Evolutionary conservation across 257 asterid genomes (phyloP).

Genomic region (Misopates orontium): DNA sequence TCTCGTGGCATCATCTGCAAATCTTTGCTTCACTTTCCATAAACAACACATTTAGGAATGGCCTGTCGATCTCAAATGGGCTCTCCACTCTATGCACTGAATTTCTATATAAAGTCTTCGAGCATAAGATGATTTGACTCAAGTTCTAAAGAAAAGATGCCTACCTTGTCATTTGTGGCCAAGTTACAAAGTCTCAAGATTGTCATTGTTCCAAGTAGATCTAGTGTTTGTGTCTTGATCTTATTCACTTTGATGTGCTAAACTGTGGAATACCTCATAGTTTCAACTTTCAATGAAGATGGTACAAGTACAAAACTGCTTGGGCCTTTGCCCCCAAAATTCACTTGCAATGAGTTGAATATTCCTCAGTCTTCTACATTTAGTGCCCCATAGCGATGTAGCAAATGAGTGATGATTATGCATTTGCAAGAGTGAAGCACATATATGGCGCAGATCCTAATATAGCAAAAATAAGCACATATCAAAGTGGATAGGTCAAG

Average conservation of each 20-base stretch:
- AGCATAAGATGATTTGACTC: slow-evolving; percentile 17
- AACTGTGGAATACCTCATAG: background rate
- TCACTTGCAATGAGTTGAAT: background rate
- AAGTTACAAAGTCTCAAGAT: slow-evolving; percentile 24
- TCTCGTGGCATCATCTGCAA: slow-evolving; percentile 38
- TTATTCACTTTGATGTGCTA: slow-evolving; percentile 13
- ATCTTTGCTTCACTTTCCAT: slow-evolving; percentile 29
- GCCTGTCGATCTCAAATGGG: slow-evolving; percentile 18
- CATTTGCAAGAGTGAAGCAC: background rate
- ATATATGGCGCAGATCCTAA: background rate
- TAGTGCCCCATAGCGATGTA: background rate
- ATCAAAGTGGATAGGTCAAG: too few species aligned
- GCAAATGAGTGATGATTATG: background rate
- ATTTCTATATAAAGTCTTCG: background rate
- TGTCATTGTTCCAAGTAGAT: slow-evolving; percentile 15
- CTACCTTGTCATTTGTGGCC: slow-evolving; percentile 18
- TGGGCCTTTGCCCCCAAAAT: background rate
- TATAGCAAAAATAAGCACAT: background rate
- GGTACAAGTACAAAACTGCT: background rate
- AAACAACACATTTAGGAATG: slow-evolving; percentile 17
- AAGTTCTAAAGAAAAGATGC: slow-evolving; percentile 19
- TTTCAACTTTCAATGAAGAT: background rate
- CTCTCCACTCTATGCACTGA: slow-evolving; percentile 18
- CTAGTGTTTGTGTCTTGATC: background rate
- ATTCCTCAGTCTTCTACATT: background rate